phyloP scores from a whole-genome alignment of 345 rosid genomes.

The Melaleuca alternifolia region DNA sequence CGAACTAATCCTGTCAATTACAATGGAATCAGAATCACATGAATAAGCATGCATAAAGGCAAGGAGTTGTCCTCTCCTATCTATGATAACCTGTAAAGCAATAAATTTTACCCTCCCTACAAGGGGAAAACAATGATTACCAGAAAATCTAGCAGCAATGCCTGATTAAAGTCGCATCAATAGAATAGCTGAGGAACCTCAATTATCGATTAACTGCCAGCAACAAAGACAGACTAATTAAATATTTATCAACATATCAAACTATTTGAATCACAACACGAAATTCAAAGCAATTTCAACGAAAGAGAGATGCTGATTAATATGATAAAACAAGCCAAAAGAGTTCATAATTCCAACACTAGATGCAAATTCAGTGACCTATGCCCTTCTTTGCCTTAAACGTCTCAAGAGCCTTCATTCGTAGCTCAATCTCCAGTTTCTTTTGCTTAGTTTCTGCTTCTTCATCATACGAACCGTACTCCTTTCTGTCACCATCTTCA shows the following conservation, averaged over 20 bases:
- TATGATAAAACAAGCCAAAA: conserved; percentile 8
- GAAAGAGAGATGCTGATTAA: neutral
- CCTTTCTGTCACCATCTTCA: conserved; percentile 20
- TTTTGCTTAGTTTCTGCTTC: conserved; percentile 48
- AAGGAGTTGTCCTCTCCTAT: neutral
- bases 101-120: conserved; percentile 15
- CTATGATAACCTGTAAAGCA: neutral
- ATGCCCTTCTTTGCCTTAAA: conserved; percentile 92
- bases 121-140: conserved; percentile 50
- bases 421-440: conserved; percentile 84
- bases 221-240: conserved; percentile 71
- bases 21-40: neutral
- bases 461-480: conserved; percentile 22
- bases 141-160: conserved; percentile 63
- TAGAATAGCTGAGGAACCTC: conserved; percentile 75
- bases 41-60: neutral
- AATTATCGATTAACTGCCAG: conserved; percentile 87
- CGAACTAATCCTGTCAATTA: neutral
- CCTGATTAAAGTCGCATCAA: conserved; percentile 69
- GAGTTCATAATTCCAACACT: conserved; percentile 9
- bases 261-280: neutral
- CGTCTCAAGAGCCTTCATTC: conserved; percentile 89
- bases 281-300: conserved; percentile 6
- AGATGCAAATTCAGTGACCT: conserved; percentile 27
- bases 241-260: conserved; percentile 27